A percentile compares a stretch with the other conserved stretches of the same genome.
phyloP scores from a whole-genome alignment of 768 basidiomycete genomes.

The Auriscalpium orientale region DNA sequence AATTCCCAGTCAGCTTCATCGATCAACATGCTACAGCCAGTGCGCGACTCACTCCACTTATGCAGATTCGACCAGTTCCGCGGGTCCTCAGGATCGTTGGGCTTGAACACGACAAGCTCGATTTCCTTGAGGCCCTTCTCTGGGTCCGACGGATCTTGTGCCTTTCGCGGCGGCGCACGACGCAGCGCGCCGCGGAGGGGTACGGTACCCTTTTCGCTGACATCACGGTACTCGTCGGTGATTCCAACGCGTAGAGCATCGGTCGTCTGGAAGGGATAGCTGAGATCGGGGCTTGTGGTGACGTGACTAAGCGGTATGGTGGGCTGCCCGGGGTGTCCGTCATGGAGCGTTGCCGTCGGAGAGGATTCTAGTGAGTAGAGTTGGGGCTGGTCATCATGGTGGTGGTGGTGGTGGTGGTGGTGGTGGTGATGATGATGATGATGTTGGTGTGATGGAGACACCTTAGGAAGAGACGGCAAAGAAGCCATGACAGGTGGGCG shows the following conservation, averaged over 20 bases:
- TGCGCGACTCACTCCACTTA: slow-evolving; percentile 26
- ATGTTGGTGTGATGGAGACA: no score
- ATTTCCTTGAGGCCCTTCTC: slow-evolving; percentile 28
- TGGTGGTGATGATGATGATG: no score
- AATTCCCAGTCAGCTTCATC: not conserved
- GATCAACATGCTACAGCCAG: not conserved
- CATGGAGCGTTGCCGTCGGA: not conserved
- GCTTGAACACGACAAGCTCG: slow-evolving; percentile 30
- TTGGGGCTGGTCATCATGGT: no score
- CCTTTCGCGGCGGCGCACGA: slow-evolving; percentile 20
- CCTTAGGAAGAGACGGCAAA: no score
- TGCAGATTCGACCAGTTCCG: slow-evolving; percentile 26
- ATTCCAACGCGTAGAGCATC: slow-evolving; percentile 20
- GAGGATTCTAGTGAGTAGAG: not conserved
- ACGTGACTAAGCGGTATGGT: slow-evolving; percentile 10
- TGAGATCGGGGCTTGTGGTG: slow-evolving; percentile 18
- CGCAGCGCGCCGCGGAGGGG: slow-evolving; percentile 22
- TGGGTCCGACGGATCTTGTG: slow-evolving; percentile 19
- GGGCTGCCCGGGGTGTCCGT: not conserved
- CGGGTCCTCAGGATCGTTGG: slow-evolving; percentile 33
- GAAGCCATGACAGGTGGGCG: no score
- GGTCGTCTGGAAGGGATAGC: slow-evolving; percentile 24
- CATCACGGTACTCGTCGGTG: slow-evolving; percentile 27
- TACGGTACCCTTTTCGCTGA: slow-evolving; percentile 22
- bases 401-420: no score